Base-by-base conservation (phyloP, 2,329 filamentous ascomycete species). In the Colletotrichum trifolii region DNA sequence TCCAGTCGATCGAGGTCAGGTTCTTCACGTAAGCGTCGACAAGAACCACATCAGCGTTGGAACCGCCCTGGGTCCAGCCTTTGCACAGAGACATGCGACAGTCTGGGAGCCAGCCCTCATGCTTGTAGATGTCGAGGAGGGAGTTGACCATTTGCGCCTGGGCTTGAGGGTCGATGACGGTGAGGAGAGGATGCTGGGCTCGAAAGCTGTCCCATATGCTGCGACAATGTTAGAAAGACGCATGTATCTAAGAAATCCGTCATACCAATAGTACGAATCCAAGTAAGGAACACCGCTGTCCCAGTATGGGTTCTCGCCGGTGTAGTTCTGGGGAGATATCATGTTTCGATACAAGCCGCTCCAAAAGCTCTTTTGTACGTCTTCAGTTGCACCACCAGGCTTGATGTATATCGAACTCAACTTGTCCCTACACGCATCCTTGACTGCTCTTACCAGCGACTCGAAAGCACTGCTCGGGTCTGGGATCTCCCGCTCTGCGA, bases 51-150 rank as follows among this genome's bases (percentile, higher is more conserved):
- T 91, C 88, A 2, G 88, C 86, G 65, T 91, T 90, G 0, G 87
- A 90, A 2, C 89, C 89, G 6, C 89, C 89, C 73, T 91, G 88
- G 0, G 87, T 89, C 76, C 83, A 89, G 1, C 89, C 89, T 71
- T 89, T 88, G 74, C 85, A 89, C 1, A 89, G 79, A 15, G 83
- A 87, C 88, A 91, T 91, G 59, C 88, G 85, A 70, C 88, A 91
- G 73, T 91, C 89, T 0, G 89, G 89, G 10, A 91, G 75, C 77
- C 86, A 90, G 1, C 89, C 89, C 71, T 89, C 84, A 71, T 89
- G 82, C 50, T 81, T 78, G 71, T 91, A 91, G 10, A 86, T 90
- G 68, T 91, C 88, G 2, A 91, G 79, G 17, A 91, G 76, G 63
- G 85, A 88, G 47, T 87, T 82, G 34, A 91, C 80, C 84, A 91